phyloP scores from a whole-genome alignment of 106 monocot species.

The Phalaenopsis equestris region DNA sequence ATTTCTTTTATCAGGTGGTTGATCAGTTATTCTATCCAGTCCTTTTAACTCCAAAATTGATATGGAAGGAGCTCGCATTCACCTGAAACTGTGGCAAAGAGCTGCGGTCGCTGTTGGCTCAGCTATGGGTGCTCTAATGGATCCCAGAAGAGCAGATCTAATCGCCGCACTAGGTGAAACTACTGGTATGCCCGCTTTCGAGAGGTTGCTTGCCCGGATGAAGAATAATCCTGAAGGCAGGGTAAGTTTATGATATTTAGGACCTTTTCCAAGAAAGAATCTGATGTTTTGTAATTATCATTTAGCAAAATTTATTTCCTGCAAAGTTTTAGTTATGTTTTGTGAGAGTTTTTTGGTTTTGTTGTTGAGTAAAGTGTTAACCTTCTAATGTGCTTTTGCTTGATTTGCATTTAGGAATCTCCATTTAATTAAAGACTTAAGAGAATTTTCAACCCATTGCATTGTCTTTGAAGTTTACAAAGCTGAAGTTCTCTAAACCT shows the following conservation, averaged over 20 bases:
- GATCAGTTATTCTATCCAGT: background rate
- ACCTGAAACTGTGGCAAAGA: constrained; percentile 80
- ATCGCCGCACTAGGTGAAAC: constrained; percentile 97
- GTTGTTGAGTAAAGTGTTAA: too few species aligned
- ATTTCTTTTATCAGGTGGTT: background rate
- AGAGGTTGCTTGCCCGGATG: constrained; percentile 69
- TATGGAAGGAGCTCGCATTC: constrained; percentile 46
- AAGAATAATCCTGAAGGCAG: constrained; percentile 68
- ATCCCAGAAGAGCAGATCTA: constrained; percentile 86
- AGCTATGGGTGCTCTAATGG: constrained; percentile 74
- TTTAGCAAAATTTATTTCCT: background rate
- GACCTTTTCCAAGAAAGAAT: background rate
- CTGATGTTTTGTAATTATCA: background rate
- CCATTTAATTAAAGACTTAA: too few species aligned
- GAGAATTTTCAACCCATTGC: too few species aligned
- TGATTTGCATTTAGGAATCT: too few species aligned
- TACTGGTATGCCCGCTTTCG: constrained; percentile 81
- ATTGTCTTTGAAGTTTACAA: too few species aligned
- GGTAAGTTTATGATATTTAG: constrained; percentile 21
- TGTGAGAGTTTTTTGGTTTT: too few species aligned
- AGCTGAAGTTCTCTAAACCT: too few species aligned
- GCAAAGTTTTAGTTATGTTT: background rate
- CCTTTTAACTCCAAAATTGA: constrained; percentile 1
- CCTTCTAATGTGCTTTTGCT: too few species aligned
- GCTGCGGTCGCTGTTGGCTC: constrained; percentile 82